A percentile compares a stretch with the other conserved stretches of the same genome.
Evolutionary conservation across 768 basidiomycete species (phyloP).

Genomic region (Royoungia palumana): DNA sequence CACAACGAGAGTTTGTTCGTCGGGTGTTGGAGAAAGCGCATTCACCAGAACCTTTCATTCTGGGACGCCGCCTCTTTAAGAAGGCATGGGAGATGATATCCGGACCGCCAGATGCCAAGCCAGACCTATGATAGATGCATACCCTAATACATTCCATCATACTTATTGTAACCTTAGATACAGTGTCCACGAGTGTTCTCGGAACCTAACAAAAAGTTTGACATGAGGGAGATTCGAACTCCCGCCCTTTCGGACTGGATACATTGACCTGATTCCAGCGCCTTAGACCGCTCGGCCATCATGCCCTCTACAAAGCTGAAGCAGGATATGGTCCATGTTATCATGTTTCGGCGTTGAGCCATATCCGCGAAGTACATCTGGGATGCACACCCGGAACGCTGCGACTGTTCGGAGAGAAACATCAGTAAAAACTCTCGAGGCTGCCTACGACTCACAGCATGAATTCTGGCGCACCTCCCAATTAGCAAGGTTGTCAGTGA

Average conservation of each 20-base stretch:
- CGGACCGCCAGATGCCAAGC: constrained; percentile 27
- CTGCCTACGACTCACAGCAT: too few species aligned
- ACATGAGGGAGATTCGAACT: constrained; percentile 36
- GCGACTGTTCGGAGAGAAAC: too few species aligned
- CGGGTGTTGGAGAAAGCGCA: constrained; percentile 64
- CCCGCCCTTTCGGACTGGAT: constrained; percentile 36
- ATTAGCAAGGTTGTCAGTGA: too few species aligned
- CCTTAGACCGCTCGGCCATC: constrained; percentile 62
- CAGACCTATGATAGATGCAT: constrained; percentile 24
- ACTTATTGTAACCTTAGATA: constrained; percentile 9
- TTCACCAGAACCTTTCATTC: constrained; percentile 54
- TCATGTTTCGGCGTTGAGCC: too few species aligned
- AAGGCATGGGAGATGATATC: constrained; percentile 40
- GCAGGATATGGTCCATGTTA: too few species aligned
- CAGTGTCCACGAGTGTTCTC: not conserved
- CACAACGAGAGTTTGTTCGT: constrained; percentile 52
- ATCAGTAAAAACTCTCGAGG: too few species aligned
- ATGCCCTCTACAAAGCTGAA: constrained; percentile 21
- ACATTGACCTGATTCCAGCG: constrained; percentile 46
- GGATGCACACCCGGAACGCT: too few species aligned
- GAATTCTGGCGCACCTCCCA: too few species aligned
- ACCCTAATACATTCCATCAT: constrained; percentile 16
- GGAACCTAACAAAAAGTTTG: constrained; percentile 7
- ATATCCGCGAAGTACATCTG: too few species aligned
- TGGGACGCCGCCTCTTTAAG: constrained; percentile 38